Evolutionary conservation across 441 rosid species (phyloP).

Genomic region (Flueggea neowawraea): DNA sequence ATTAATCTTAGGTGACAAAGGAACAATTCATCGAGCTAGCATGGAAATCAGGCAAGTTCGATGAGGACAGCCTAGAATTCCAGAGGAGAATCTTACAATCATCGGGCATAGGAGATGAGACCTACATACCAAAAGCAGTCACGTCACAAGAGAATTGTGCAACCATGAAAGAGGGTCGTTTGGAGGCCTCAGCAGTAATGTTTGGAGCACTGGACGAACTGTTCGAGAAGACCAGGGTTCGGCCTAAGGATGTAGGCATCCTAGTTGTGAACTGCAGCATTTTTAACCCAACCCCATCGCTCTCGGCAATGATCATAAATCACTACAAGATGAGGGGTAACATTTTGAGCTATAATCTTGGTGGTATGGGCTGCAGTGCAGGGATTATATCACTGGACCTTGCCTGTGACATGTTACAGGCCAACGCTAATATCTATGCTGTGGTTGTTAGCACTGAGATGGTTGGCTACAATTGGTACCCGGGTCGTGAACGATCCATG

Average conservation of each 20-base stretch:
- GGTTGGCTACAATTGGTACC: constrained; percentile 94
- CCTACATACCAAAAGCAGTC: constrained; percentile 65
- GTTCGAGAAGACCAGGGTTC: constrained; percentile 68
- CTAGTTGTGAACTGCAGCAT: constrained; percentile 94
- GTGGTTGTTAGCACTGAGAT: constrained; percentile 88
- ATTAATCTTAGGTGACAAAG: constrained; percentile 46
- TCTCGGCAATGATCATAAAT: constrained; percentile 89
- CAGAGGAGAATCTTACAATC: constrained; percentile 58
- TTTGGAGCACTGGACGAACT: constrained; percentile 89
- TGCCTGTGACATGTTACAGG: constrained; percentile 87
- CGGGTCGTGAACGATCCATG: constrained; percentile 73
- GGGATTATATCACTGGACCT: constrained; percentile 79
- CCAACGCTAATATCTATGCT: constrained; percentile 70
- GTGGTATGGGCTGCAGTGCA: constrained; percentile 95
- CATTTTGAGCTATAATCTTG: constrained; percentile 83
- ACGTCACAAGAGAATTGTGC: constrained; percentile 47
- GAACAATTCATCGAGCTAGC: constrained; percentile 63
- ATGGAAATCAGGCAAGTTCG: constrained; percentile 55
- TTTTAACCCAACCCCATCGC: constrained; percentile 87
- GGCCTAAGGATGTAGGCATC: constrained; percentile 82
- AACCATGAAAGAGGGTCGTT: constrained; percentile 86
- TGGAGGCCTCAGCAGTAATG: constrained; percentile 77
- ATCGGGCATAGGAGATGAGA: constrained; percentile 86
- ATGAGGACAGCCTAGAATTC: constrained; percentile 55
- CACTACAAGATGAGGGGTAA: constrained; percentile 95